Percentiles rank a stretch among this genome's conserved stretches.
Conservation (phyloP, 176 grass and related monocot genomes). For the Metroxylon sagu region DNA sequence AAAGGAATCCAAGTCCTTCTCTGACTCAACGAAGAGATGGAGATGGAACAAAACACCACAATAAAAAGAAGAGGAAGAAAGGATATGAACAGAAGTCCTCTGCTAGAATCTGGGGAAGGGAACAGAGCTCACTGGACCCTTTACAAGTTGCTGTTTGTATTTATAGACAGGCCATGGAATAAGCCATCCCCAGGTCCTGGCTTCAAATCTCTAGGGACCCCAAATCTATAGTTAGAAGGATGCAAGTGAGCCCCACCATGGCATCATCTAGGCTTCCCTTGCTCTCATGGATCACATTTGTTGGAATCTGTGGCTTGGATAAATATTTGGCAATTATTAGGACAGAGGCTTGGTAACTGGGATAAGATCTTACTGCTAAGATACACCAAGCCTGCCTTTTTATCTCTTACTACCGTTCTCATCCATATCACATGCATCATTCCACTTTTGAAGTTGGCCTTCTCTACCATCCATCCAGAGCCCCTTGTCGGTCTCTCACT, state of each 20-base stretch:
- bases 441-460: too few relatives aligned
- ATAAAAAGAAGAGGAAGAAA: slow-evolving; percentile 26
- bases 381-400: not conserved
- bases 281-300: slow-evolving; percentile 6
- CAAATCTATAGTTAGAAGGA: slow-evolving; percentile 28
- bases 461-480: too few relatives aligned
- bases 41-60: slow-evolving; percentile 22
- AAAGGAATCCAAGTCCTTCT: slow-evolving; percentile 4
- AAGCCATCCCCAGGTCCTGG: slow-evolving; percentile 26
- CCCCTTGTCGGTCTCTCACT: too few relatives aligned
- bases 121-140: slow-evolving; percentile 32
- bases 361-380: slow-evolving; percentile 14
- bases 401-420: slow-evolving; percentile 20
- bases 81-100: slow-evolving; percentile 32
- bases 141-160: slow-evolving; percentile 19
- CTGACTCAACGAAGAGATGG: slow-evolving; percentile 4
- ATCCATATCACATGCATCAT: slow-evolving; percentile 12
- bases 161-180: slow-evolving; percentile 15
- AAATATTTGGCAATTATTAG: too few relatives aligned
- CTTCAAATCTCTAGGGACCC: slow-evolving; percentile 25
- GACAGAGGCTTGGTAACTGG: too few relatives aligned
- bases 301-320: too few relatives aligned
- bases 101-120: slow-evolving; percentile 30
- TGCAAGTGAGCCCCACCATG: slow-evolving; percentile 33
- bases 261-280: slow-evolving; percentile 3